Conservation (phyloP, 1,284 basidiomycete species). For the Heterobasidion annosum region DNA sequence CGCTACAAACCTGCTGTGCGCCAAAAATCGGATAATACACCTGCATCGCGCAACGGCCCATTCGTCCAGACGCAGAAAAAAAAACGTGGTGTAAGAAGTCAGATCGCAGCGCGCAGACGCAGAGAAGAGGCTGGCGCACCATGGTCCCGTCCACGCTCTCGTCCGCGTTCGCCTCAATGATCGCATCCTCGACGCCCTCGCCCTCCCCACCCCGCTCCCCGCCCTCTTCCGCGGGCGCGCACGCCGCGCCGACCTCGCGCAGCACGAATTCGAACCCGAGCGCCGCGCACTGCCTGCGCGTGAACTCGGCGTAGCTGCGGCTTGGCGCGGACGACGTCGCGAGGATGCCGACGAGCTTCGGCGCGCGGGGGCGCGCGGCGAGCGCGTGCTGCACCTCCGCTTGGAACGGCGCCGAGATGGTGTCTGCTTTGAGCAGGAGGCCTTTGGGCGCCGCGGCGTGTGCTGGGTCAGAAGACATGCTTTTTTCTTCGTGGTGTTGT, state of each 20-base stretch:
- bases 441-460: slow-evolving; percentile 35
- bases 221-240: slow-evolving; percentile 17
- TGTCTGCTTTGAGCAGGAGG: slow-evolving; percentile 66
- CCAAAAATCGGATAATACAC: slow-evolving; percentile 94
- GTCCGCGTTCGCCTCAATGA: slow-evolving; percentile 92
- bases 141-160: slow-evolving; percentile 87
- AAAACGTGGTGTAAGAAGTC: neutral
- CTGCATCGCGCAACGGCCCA: slow-evolving; percentile 24
- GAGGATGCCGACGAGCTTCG: slow-evolving; percentile 89
- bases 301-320: slow-evolving; percentile 90
- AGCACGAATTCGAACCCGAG: slow-evolving; percentile 86
- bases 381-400: slow-evolving; percentile 54
- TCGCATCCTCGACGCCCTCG: slow-evolving; percentile 86
- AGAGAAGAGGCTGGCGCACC: slow-evolving; percentile 38
- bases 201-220: slow-evolving; percentile 34
- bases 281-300: slow-evolving; percentile 82
- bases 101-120: no score
- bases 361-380: slow-evolving; percentile 29
- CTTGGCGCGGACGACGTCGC: slow-evolving; percentile 85
- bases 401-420: slow-evolving; percentile 59
- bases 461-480: no score
- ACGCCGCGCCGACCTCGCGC: slow-evolving; percentile 61
- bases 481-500: no score
- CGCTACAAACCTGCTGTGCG: slow-evolving; percentile 59
- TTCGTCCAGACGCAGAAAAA: slow-evolving; percentile 4